Evolutionary conservation across 1,139 yeast species (phyloP).

Genomic region (Lizanozyma gosingica): DNA sequence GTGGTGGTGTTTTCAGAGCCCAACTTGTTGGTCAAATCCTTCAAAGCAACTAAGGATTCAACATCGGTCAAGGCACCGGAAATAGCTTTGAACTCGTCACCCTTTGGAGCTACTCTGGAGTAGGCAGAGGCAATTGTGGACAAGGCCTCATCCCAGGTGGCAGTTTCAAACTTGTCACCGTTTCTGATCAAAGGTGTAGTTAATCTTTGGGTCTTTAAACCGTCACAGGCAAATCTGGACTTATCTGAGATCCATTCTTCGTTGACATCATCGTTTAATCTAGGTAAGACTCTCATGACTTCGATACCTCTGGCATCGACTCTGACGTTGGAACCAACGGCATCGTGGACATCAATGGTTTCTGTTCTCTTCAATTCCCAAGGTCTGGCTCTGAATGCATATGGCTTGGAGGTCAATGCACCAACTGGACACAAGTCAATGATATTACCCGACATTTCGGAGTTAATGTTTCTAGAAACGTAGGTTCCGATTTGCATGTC

Average conservation of each 20-base stretch:
- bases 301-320: conserved; percentile 85
- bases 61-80: conserved; percentile 81
- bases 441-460: conserved; percentile 83
- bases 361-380: conserved; percentile 93
- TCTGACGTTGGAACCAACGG: conserved; percentile 72
- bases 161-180: conserved; percentile 63
- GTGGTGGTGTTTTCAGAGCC: conserved; percentile 79
- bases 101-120: conserved; percentile 48
- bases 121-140: conserved; percentile 61
- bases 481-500: conserved; percentile 90
- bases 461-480: conserved; percentile 74
- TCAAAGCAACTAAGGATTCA: conserved; percentile 73
- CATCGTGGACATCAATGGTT: conserved; percentile 80
- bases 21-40: conserved; percentile 67
- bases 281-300: conserved; percentile 82
- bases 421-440: conserved; percentile 91
- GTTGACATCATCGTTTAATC: conserved; percentile 78
- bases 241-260: conserved; percentile 93
- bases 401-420: conserved; percentile 83
- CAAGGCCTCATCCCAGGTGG: conserved; percentile 86
- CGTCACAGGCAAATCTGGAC: conserved; percentile 80
- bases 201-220: conserved; percentile 77
- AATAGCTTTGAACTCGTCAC: conserved; percentile 70
- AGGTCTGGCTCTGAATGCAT: conserved; percentile 86
- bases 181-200: conserved; percentile 72